A percentile compares a stretch with the other conserved stretches of the same genome.
Conservation (phyloP, 2,329 filamentous ascomycete genomes). For the Colletotrichum cereale region DNA sequence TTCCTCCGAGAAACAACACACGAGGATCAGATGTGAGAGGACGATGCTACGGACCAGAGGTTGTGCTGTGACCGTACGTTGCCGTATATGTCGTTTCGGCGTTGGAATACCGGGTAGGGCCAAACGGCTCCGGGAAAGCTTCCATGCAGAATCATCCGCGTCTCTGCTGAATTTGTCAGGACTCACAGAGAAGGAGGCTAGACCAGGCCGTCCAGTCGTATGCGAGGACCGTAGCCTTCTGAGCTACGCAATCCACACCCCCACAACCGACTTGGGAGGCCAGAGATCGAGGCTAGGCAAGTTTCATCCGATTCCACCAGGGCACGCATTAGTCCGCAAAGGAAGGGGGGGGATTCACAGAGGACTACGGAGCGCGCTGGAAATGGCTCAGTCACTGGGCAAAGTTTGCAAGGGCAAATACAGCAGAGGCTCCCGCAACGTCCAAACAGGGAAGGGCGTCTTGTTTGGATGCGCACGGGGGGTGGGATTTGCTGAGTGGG, state of each 20-base stretch:
- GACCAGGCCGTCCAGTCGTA: conserved; percentile 21
- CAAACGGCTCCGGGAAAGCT: conserved; percentile 44
- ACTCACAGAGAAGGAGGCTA: background rate
- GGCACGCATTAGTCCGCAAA: conserved; percentile 51
- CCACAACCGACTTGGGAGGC: conserved; percentile 13
- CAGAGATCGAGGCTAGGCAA: conserved; percentile 52
- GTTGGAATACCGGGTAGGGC: conserved; percentile 39
- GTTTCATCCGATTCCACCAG: conserved; percentile 57
- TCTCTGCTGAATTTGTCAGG: conserved; percentile 18
- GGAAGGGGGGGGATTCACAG: conserved; percentile 53
- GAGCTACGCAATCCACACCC: conserved; percentile 20
- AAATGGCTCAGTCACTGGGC: conserved; percentile 44
- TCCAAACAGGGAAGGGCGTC: conserved; percentile 53
- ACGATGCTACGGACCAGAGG: background rate
- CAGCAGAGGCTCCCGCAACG: conserved; percentile 47
- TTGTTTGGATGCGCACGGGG: conserved; percentile 40
- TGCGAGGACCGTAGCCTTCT: conserved; percentile 10
- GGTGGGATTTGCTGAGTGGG: conserved; percentile 23
- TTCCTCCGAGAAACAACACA: background rate
- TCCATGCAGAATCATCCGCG: conserved; percentile 35
- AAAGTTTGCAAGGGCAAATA: conserved; percentile 60
- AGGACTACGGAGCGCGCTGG: conserved; percentile 55
- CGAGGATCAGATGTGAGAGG: conserved; percentile 15
- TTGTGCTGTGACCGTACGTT: conserved; percentile 25
- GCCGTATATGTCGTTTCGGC: conserved; percentile 39